Conservation (phyloP, 202 grass and related monocot species). For the Musa balbisiana region DNA sequence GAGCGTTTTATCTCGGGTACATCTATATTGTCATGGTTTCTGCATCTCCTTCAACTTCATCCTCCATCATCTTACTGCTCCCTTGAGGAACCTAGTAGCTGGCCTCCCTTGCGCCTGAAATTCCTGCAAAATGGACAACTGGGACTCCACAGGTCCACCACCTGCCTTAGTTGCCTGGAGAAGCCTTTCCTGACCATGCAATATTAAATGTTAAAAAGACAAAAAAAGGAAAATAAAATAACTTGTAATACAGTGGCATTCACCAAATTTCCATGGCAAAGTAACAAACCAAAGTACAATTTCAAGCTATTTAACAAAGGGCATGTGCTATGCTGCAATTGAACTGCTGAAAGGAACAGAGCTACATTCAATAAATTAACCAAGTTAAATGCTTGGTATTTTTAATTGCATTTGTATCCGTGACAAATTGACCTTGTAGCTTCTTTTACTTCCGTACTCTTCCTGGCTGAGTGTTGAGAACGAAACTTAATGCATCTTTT, state of each 20-base stretch:
- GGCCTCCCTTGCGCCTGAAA: slow-evolving; percentile 27
- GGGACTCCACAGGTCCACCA: slow-evolving; percentile 16
- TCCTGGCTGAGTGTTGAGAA: too few relatives aligned
- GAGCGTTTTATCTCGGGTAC: slow-evolving; percentile 36
- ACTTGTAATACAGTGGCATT: not conserved
- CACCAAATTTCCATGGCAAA: too few relatives aligned
- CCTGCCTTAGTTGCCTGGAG: slow-evolving; percentile 9
- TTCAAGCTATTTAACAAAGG: too few relatives aligned
- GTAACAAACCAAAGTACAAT: too few relatives aligned
- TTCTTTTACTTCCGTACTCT: too few relatives aligned
- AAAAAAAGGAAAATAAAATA: slow-evolving; percentile 10
- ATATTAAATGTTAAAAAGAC: not conserved
- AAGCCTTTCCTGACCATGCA: slow-evolving; percentile 10
- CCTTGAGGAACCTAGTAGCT: slow-evolving; percentile 47
- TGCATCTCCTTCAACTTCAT: slow-evolving; percentile 58
- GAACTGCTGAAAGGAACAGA: too few relatives aligned
- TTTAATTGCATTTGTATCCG: too few relatives aligned
- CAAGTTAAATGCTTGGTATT: too few relatives aligned
- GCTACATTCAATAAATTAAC: too few relatives aligned
- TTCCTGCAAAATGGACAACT: slow-evolving; percentile 40
- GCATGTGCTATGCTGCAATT: not conserved
- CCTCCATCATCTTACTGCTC: slow-evolving; percentile 43
- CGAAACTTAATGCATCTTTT: too few relatives aligned
- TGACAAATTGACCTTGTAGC: too few relatives aligned
- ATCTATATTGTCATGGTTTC: slow-evolving; percentile 40